Base-by-base conservation (phyloP, 1,139 yeast species). In the Pichia sp. region DNA sequence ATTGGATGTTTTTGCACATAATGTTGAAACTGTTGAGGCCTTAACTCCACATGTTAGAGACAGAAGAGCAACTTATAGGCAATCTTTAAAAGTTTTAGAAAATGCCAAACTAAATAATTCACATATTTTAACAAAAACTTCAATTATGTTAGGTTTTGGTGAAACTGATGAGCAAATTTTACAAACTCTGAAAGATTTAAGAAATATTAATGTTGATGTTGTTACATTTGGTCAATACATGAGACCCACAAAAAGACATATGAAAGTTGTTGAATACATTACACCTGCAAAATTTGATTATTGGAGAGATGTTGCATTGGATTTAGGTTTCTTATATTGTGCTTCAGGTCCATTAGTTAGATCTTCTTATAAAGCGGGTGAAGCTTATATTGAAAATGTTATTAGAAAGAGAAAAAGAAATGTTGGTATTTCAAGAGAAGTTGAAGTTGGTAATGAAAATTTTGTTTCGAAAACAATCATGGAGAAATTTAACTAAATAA, bases 211-310 rank as follows among this genome's bases (percentile, higher is more conserved):
- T 10, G 95, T 96, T 67, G 99, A 95, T 64, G 96, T 95, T 51
- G 96, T 95, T 28, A 95, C 99, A 0, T 93, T 95, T 70, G 99
- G 99, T 43, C 99, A 95, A 71, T 95, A 95, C 70, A 95, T 95
- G 99, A 81, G 98, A 66, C 99, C 99, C 45, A 95, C 99, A 1
- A 93, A 88, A 72, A 83, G 98, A 65, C 99, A 95, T 68, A 89
- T 95, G 95, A 91, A 91, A 73, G 99, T 95, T 43, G 97, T 89
- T 25, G 97, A 93, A 60, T 95, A 95, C 64, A 80, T 93, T 27
- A 84, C 83, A n/a, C 99, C 99, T 0, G 97, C 87, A 60, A 90
- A 88, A 67, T 95, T 95, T 67, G 96, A 90, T 56, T 77, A 85
- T 68, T 95, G 99, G 99, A 88, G 84, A 67, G 83, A 87, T 56